These are phyloP conservation scores for Collybia sordida DNA, from an alignment of 768 basidiomycete genomes.

Conservation along the genomic window DNA sequence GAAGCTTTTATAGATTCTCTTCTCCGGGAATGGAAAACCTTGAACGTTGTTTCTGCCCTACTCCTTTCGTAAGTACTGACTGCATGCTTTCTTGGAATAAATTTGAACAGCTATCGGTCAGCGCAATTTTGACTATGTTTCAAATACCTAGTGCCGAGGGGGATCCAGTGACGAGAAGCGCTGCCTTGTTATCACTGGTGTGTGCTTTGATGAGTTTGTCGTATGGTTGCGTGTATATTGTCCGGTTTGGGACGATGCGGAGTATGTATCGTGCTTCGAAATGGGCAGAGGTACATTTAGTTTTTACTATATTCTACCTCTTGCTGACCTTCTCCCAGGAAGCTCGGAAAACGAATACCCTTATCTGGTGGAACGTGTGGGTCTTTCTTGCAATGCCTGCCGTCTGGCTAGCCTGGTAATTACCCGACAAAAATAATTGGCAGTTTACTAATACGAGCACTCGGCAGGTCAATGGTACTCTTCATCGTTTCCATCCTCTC, in stretches of 20 bases:
- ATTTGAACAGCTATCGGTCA: not conserved
- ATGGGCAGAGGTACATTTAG: constrained; percentile 53
- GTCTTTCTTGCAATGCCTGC: constrained; percentile 61
- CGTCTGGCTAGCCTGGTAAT: constrained; percentile 59
- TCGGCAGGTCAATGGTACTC: constrained; percentile 51
- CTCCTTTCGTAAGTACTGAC: constrained; percentile 13
- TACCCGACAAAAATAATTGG: not conserved
- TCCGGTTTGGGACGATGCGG: constrained; percentile 60
- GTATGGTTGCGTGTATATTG: constrained; percentile 60
- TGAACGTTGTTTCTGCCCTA: constrained; percentile 19
- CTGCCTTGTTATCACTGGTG: constrained; percentile 51
- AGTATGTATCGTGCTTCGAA: constrained; percentile 58
- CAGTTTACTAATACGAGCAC: not conserved
- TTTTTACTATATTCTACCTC: not conserved
- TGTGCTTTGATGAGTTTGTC: constrained; percentile 58
- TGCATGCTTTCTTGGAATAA: too few relatives aligned
- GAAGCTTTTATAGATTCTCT: constrained; percentile 19
- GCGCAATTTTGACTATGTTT: constrained; percentile 20
- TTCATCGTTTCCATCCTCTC: constrained; percentile 51
- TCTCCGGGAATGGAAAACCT: constrained; percentile 17
- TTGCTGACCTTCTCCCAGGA: constrained; percentile 35
- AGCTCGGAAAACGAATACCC: constrained; percentile 33
- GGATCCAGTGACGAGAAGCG: constrained; percentile 52
- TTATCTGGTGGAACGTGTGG: constrained; percentile 60
- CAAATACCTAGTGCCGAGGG: constrained; percentile 31